Evolutionary conservation across 371 early-diverging fungal species (phyloP).

Genomic region (Sporodiniella umbellata): DNA sequence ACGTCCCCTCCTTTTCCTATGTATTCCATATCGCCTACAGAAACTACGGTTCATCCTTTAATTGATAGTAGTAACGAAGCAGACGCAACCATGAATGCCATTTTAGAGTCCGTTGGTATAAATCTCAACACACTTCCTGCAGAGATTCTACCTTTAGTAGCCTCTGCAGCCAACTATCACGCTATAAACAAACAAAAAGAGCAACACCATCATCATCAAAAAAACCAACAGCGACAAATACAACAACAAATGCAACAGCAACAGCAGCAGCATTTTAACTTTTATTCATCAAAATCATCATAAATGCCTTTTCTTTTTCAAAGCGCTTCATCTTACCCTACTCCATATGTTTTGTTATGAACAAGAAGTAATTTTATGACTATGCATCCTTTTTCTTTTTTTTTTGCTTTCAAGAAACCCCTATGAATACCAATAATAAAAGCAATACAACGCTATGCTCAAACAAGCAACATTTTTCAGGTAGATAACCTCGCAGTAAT

Average conservation of each 20-base stretch:
- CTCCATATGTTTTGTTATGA: no score
- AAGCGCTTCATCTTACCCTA: no score
- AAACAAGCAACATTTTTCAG: no score
- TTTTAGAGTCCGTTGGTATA: conserved; percentile 25
- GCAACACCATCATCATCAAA: conserved; percentile 9
- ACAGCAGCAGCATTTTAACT: conserved; percentile 3
- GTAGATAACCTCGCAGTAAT: no score
- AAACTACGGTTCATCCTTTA: background rate
- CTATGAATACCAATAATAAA: no score
- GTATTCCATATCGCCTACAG: background rate
- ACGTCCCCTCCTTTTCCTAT: background rate
- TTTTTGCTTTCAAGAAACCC: no score
- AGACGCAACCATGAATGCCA: conserved; percentile 20
- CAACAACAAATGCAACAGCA: conserved; percentile 14
- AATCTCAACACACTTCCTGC: conserved; percentile 22
- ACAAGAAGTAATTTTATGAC: no score
- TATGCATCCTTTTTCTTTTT: no score
- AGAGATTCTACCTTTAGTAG: conserved; percentile 22
- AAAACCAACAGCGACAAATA: conserved; percentile 10
- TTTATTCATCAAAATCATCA: conserved; percentile 1
- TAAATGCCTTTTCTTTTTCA: no score
- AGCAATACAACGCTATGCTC: no score
- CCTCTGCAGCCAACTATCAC: conserved; percentile 29
- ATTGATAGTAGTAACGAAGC: background rate
- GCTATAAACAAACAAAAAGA: conserved; percentile 15